A percentile compares a stretch with the other conserved stretches of the same genome.
Conservation (phyloP, 164 flowering plant species). For the Nelumbo lutea region DNA sequence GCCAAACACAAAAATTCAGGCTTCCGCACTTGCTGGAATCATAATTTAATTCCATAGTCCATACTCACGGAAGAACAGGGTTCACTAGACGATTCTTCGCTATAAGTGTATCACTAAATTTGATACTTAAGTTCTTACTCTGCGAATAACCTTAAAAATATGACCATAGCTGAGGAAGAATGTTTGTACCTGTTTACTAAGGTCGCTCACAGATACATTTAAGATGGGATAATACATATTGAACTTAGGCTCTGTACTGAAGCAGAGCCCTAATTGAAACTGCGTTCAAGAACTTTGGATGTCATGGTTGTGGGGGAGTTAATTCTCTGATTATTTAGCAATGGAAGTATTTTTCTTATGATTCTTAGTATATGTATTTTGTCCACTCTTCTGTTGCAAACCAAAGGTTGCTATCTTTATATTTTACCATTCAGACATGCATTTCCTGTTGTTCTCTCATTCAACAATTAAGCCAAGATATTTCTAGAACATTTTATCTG, state of each 20-base stretch:
- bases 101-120: neutral
- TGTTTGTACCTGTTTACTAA: neutral
- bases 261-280: neutral
- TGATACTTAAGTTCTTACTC: neutral
- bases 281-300: neutral
- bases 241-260: neutral
- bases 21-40: neutral
- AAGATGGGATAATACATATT: neutral
- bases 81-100: neutral
- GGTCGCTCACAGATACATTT: neutral
- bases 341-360: too few relatives aligned
- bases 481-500: too few relatives aligned
- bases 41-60: neutral
- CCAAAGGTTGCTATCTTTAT: neutral
- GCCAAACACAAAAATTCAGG: neutral
- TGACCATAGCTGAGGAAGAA: neutral
- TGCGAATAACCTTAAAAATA: neutral
- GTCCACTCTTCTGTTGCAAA: too few relatives aligned
- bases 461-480: too few relatives aligned
- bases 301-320: neutral
- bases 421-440: too few relatives aligned
- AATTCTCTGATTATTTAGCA: neutral
- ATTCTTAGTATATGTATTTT: neutral
- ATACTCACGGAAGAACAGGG: neutral
- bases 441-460: too few relatives aligned